Base-by-base conservation (phyloP, 441 rosid species). In the Gossypium gossypioides region DNA sequence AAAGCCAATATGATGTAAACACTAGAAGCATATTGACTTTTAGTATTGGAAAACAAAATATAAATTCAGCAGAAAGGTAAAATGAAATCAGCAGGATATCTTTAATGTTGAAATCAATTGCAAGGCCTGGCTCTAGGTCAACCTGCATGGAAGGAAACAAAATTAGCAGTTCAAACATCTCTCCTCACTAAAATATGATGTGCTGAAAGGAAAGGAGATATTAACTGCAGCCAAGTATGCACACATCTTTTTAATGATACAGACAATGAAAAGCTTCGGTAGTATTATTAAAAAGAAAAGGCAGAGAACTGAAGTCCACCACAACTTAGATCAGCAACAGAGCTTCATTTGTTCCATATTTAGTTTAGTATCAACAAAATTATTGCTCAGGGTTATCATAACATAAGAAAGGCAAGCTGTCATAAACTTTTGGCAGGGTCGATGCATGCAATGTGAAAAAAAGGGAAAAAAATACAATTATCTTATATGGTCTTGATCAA, bases 21-120 rank as follows among this genome's bases (percentile, higher is more conserved):
- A 58, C 21, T 27, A 59, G 29, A 44, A 64, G 68, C 46, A 75
- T 16, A 75, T 44, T 3, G 18, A 15, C 4, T 37, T 24, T 22
- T 27, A 19, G 27, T 64, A 56, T 74, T 25, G 19, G 40, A 56
- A 40, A 66, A 46, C 22, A 44, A 44, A 52, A 72, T 19, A 70
- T 13, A 29, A 66, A 52, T 58, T 44, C 25, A 67, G 68, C 51
- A 77, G 52, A 61, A 37, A 76, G 40, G 27, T 15, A 46, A 69
- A 75, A 83, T 29, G 24, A 25, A 68, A 52, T 52, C 25, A 76
- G 44, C n/a, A 89, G 99, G 99, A 92, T 95, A 92, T 96, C 97
- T 83, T 87, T 84, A 75, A 91, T 82, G 76, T 74, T 81, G 82
- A 85, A 96, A 81, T 90, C 96, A 83, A 96, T 87, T 65, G 90